Percentiles rank a stretch among this genome's conserved stretches.
These are phyloP conservation scores for Tephrocybe sp. DNA, from an alignment of 768 basidiomycete genomes.

Conservation along the genomic window DNA sequence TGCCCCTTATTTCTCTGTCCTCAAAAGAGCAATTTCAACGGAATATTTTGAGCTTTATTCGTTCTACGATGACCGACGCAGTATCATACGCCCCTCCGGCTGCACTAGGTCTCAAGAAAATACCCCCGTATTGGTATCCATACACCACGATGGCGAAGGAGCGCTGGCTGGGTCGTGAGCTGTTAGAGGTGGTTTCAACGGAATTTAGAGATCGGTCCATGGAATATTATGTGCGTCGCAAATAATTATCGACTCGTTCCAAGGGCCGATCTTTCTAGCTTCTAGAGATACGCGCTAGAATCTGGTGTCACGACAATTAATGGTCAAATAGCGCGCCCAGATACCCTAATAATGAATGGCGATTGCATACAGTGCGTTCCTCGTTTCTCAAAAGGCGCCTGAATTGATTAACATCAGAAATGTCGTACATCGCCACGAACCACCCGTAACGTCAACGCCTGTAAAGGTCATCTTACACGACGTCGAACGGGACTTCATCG, in stretches of 20 bases:
- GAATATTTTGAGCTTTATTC: conserved; percentile 50
- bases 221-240: conserved; percentile 86
- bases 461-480: conserved; percentile 81
- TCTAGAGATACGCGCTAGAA: conserved; percentile 61
- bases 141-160: conserved; percentile 92
- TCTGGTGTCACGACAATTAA: conserved; percentile 96
- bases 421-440: conserved; percentile 95
- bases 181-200: conserved; percentile 89
- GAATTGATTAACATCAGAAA: conserved; percentile 50
- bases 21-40: conserved; percentile 55
- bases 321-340: conserved; percentile 77
- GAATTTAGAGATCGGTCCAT: conserved; percentile 92
- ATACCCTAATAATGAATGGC: conserved; percentile 78
- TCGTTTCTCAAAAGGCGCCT: not conserved
- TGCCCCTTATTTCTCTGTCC: conserved; percentile 46
- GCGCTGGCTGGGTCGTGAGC: conserved; percentile 83
- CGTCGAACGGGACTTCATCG: conserved; percentile 75
- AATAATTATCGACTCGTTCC: conserved; percentile 1
- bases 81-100: conserved; percentile 25
- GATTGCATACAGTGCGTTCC: conserved; percentile 79
- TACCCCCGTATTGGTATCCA: conserved; percentile 89
- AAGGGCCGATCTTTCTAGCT: conserved; percentile 3
- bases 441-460: conserved; percentile 83
- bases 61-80: conserved; percentile 45
- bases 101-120: conserved; percentile 64